Percentiles rank a stretch among this genome's conserved stretches.
Conservation (phyloP, 2,329 filamentous ascomycete genomes). For the Fusarium siculi region DNA sequence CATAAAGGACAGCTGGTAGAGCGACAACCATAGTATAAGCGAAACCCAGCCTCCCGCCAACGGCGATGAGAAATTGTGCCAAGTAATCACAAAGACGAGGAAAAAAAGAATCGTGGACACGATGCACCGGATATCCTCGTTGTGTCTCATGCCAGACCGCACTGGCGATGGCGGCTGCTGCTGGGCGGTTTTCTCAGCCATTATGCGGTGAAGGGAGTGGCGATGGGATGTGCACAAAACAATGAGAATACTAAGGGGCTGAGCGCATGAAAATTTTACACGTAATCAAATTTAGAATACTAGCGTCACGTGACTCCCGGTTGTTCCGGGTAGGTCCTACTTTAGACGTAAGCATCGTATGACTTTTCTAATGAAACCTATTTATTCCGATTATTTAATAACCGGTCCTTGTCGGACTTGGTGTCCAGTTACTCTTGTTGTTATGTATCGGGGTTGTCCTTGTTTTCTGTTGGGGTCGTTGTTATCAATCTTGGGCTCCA, state of each 20-base stretch:
- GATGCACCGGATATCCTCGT: slow-evolving; percentile 17
- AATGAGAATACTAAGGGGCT: not conserved
- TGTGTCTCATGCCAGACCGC: slow-evolving; percentile 9
- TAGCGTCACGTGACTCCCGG: not conserved
- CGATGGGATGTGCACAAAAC: not conserved
- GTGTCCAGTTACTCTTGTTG: not conserved
- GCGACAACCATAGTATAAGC: slow-evolving; percentile 11
- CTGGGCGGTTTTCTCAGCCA: not conserved
- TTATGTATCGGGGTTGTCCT: not conserved
- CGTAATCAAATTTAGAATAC: not conserved
- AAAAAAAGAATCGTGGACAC: slow-evolving; percentile 15
- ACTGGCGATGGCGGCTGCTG: not conserved
- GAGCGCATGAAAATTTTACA: not conserved
- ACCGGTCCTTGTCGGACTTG: not conserved
- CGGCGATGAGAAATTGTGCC: slow-evolving; percentile 16
- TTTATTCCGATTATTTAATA: not conserved
- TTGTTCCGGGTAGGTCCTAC: not conserved
- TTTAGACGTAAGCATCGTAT: not conserved
- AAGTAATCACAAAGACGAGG: slow-evolving; percentile 14
- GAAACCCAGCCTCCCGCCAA: not conserved
- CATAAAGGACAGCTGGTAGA: slow-evolving; percentile 23
- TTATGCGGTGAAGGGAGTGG: not conserved
- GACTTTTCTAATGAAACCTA: not conserved
- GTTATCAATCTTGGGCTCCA: not conserved
- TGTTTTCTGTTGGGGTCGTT: not conserved